These are phyloP conservation scores for Nicotiana undulata DNA, from an alignment of 257 asterid genomes.

Conservation along the genomic window DNA sequence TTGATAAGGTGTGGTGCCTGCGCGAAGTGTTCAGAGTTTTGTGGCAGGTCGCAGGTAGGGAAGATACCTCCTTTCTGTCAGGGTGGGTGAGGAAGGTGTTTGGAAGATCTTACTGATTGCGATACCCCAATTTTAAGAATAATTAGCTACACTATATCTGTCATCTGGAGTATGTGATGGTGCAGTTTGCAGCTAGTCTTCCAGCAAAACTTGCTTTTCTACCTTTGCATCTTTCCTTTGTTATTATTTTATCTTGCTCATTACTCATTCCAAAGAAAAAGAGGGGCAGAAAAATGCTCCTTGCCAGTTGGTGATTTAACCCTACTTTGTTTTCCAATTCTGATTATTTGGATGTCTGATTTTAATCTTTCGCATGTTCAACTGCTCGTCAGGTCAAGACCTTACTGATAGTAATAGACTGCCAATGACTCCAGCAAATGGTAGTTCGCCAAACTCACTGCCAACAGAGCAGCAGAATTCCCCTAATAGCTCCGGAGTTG, in stretches of 20 bases:
- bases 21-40: background rate
- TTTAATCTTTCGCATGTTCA: constrained; percentile 1
- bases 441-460: constrained; percentile 51
- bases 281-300: background rate
- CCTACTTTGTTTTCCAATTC: background rate
- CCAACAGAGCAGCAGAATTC: constrained; percentile 67
- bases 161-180: background rate
- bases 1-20: background rate
- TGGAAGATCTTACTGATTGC: background rate
- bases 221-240: background rate
- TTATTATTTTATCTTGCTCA: background rate
- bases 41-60: background rate
- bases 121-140: background rate
- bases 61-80: too few species aligned
- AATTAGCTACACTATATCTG: background rate
- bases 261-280: background rate
- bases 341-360: background rate
- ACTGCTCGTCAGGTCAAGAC: constrained; percentile 48
- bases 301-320: background rate
- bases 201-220: background rate
- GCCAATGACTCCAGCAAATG: constrained; percentile 38
- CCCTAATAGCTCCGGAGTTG: constrained; percentile 46
- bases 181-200: background rate
- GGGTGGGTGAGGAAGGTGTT: background rate
- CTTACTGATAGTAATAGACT: constrained; percentile 24